Base-by-base conservation (phyloP, 805 yeast species). In the Yarrowia osloensis region DNA sequence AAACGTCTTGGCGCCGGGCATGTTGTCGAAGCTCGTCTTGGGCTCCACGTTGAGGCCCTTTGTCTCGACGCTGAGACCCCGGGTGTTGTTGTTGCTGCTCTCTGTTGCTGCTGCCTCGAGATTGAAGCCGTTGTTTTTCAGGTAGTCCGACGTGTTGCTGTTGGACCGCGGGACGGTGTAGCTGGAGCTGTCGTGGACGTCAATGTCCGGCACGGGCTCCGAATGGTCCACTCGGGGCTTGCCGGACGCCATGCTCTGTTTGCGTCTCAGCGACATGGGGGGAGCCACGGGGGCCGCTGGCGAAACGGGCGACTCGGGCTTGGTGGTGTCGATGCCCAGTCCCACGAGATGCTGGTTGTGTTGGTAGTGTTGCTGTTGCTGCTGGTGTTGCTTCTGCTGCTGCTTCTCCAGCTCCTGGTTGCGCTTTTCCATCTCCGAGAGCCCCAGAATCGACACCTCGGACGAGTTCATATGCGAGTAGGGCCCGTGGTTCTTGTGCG, bases 391-490 rank as follows among this genome's bases (percentile, higher is more conserved):
- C 19, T 22, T 21, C 22, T 46, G 40, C 19, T 17, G 19, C 40
- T 24, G 33, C 33, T 46, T 31, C 50, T 15, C 24, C 19, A 15
- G 44, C 31, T 9, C 24, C 29, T 19, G 50, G 21, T 9, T 11
- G 11, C 37, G 33, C 21, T 57, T 57, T 28, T 39, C 49, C 37
- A 40, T 28, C 28, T 57, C 63, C 2, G 44, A 33, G 8, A 57
- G 49, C 0, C 49, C 49, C 49, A 57, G 29, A 40, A 57, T 57
- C 15, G 63, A 57, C 31, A 39, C 37, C 49, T 57, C 63, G 7
- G 63, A 57, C 28, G 61, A 54, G 44, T 54, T 54, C 44, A 54
- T 37, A 24, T 54, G 61, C 44, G 29, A n/a, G 46, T 44, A 62
- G 33, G 66, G 55, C 8, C 19, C 54, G 17, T 8, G 1, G 11